Base-by-base conservation (phyloP, 108 stramenopile genomes). In the Craspedostauros australis region DNA sequence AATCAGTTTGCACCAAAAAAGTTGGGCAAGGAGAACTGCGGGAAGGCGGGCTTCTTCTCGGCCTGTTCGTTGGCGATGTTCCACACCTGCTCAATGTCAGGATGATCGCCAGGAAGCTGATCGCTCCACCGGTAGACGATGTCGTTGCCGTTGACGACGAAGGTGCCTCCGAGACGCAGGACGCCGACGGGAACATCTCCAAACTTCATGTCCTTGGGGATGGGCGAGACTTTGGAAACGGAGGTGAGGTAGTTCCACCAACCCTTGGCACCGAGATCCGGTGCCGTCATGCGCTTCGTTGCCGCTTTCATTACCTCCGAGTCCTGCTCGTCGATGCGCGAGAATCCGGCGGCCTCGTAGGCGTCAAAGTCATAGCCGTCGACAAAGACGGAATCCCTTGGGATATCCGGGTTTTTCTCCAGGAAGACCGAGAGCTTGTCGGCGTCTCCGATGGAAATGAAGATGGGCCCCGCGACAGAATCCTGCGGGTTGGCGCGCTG, bases 111-210 rank as follows among this genome's bases (percentile, higher is more conserved):
- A 20, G 86, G 91, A 21, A 92, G 34, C 11, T 63, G 68, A 62
- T 92, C 86, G 38, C 66, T 85, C 79, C 84, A 87, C 51, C 72
- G 74, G 64, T 86, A 92, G 0, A 79, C 14, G 27, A 86, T 70
- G 8, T 79, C 69, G 39, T 86, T 60, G 12, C 75, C 84, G 12
- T 74, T 58, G 6, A 92, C 70, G 5, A 92, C 83, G 62, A 92
- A 88, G 14, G 91, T 92, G 2, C 91, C 91, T 11, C 91, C 91
- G 32, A 87, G 68, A 50, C 83, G 63, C 47, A 84, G 54, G n/a
- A 92, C 91, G 8, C 84, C 91, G 48, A 80, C 82, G 0, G 86
- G 86, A 9, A 92, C 44, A 42, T 84, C 72, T n/a, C 80, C 82
- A 62, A 79, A 79, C 31, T 83, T 79, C 62, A 78, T 68, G 16